A percentile compares a stretch with the other conserved stretches of the same genome.
phyloP scores from a whole-genome alignment of 352 stramenopile species.

The Pilasporangium apinafurcum region DNA sequence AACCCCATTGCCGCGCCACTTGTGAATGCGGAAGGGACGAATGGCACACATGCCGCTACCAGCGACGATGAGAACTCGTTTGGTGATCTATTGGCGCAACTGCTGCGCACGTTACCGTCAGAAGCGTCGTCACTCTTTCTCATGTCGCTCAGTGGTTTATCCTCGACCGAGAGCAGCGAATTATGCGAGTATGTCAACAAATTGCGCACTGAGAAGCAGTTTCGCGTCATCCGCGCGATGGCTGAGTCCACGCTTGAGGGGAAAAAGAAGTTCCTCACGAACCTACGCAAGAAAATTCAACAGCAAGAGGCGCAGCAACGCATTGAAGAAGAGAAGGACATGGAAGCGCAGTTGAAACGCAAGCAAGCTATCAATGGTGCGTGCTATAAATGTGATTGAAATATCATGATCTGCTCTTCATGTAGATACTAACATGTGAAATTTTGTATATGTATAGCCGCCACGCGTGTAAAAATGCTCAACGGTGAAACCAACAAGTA shows the following conservation, averaged over 20 bases:
- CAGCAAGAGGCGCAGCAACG: conserved; percentile 56
- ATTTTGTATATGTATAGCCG: conserved; percentile 23
- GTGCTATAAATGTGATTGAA: not conserved
- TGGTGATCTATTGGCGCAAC: conserved; percentile 67
- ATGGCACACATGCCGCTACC: too few species aligned
- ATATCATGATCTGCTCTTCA: not conserved
- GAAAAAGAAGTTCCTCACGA: conserved; percentile 75
- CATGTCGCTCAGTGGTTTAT: conserved; percentile 66
- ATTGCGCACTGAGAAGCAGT: conserved; percentile 80
- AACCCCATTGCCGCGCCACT: too few species aligned
- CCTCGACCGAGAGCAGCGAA: conserved; percentile 62
- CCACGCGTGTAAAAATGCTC: conserved; percentile 59
- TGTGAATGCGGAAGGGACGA: too few species aligned
- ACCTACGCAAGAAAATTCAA: conserved; percentile 65
- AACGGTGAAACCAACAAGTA: conserved; percentile 59
- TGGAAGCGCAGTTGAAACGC: conserved; percentile 61
- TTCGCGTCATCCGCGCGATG: conserved; percentile 82
- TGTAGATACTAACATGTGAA: not conserved
- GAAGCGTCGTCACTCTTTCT: conserved; percentile 73
- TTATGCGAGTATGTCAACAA: conserved; percentile 69
- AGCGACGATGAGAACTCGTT: conserved; percentile 29
- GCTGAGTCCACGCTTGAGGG: conserved; percentile 67
- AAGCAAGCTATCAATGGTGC: conserved; percentile 64
- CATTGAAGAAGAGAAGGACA: conserved; percentile 46
- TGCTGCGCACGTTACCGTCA: conserved; percentile 62